Percentiles rank a stretch among this genome's conserved stretches.
These are phyloP conservation scores for Nakazawaea ambrosiae DNA, from an alignment of 805 yeast genomes.

Conservation along the genomic window DNA sequence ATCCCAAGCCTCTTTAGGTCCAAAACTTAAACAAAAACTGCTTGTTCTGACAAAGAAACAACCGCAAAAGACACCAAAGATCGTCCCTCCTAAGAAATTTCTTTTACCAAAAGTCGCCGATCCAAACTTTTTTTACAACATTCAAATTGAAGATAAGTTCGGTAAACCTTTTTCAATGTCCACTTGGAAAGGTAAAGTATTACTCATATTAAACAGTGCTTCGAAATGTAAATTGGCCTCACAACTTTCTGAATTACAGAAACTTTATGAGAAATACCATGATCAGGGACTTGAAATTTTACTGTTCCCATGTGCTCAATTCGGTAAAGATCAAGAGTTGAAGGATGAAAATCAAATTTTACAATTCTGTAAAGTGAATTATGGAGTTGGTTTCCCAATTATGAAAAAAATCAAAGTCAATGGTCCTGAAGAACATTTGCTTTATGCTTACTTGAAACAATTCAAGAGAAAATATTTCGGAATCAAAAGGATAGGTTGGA, in stretches of 20 bases:
- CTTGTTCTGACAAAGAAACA: background rate
- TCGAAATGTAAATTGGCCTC: slow-evolving; percentile 38
- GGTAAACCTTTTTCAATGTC: slow-evolving; percentile 4
- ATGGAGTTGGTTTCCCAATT: slow-evolving; percentile 78
- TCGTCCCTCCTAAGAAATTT: background rate
- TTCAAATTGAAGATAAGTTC: slow-evolving; percentile 1
- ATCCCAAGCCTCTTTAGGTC: background rate
- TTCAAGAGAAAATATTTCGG: slow-evolving; percentile 48
- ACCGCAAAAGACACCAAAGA: background rate
- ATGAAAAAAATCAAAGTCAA: slow-evolving; percentile 74
- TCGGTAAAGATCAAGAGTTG: slow-evolving; percentile 59
- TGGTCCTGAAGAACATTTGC: slow-evolving; percentile 66
- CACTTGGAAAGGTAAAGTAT: slow-evolving; percentile 2
- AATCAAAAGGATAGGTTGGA: slow-evolving; percentile 62
- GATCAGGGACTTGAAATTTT: slow-evolving; percentile 49
- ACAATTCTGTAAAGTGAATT: slow-evolving; percentile 58
- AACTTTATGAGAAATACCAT: slow-evolving; percentile 46
- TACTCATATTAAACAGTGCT: slow-evolving; percentile 8
- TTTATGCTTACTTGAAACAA: slow-evolving; percentile 60
- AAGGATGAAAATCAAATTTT: slow-evolving; percentile 51
- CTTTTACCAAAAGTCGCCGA: background rate
- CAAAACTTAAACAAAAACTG: background rate
- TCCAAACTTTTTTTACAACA: slow-evolving; percentile 4
- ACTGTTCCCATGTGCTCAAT: slow-evolving; percentile 82
- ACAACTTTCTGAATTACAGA: slow-evolving; percentile 57